These are phyloP conservation scores for Carpinus fangiana DNA, from an alignment of 306 rosid species.

Conservation along the genomic window DNA sequence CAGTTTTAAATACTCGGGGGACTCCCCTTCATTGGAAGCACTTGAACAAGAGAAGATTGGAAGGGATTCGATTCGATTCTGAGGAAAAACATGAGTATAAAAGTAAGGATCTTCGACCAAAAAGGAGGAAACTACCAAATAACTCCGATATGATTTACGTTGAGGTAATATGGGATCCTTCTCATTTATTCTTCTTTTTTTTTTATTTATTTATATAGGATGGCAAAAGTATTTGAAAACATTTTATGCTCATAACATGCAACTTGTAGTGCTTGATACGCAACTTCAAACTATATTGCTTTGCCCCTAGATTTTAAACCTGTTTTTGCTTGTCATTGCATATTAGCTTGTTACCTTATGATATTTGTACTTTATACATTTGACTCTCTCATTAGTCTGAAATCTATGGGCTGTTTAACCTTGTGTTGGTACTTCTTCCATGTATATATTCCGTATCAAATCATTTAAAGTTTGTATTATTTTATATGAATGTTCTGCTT, in stretches of 20 bases:
- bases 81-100: slow-evolving; percentile 44
- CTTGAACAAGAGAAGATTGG: slow-evolving; percentile 58
- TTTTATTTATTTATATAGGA: neutral
- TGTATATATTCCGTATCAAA: no score
- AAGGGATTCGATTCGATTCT: slow-evolving; percentile 50
- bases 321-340: neutral
- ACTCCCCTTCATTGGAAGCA: slow-evolving; percentile 85
- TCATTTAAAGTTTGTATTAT: no score
- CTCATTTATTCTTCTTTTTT: neutral
- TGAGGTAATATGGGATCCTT: slow-evolving; percentile 50
- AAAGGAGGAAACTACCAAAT: slow-evolving; percentile 49
- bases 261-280: neutral
- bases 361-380: no score
- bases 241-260: neutral
- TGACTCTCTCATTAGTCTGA: no score
- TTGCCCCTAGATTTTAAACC: neutral
- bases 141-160: slow-evolving; percentile 57
- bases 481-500: no score
- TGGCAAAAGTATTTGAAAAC: slow-evolving; percentile 20
- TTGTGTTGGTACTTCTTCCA: no score
- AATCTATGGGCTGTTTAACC: no score
- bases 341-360: no score
- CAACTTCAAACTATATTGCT: neutral
- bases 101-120: slow-evolving; percentile 64
- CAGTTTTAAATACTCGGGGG: slow-evolving; percentile 71